phyloP scores from a whole-genome alignment of 1,284 basidiomycete species.

The Cryptococcus deneoformans region DNA sequence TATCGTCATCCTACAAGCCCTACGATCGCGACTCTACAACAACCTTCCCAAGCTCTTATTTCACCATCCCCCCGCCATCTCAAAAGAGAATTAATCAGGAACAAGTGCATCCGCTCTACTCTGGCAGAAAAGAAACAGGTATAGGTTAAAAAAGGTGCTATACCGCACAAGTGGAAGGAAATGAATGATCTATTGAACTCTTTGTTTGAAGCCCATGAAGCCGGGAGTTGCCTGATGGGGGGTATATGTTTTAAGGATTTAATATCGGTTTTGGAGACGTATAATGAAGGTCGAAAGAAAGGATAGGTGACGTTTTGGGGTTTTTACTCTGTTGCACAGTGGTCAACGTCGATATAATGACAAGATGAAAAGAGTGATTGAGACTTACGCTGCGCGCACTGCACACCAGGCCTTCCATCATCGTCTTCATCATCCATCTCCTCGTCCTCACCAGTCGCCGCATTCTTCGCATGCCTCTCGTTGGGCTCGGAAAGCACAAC shows the following conservation, averaged over 20 bases:
- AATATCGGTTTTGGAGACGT: background rate
- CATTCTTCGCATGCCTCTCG: slow-evolving; percentile 62
- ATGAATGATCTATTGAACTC: too few species aligned
- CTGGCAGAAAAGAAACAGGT: too few species aligned
- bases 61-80: background rate
- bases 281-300: background rate
- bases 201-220: too few species aligned
- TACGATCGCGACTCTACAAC: background rate
- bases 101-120: background rate
- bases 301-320: background rate
- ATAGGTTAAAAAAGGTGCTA: too few species aligned
- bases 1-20: background rate
- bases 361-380: background rate
- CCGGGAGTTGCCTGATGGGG: too few species aligned
- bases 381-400: slow-evolving; percentile 53
- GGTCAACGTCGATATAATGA: background rate
- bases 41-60: background rate
- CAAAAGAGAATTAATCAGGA: background rate
- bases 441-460: slow-evolving; percentile 56
- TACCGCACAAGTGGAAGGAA: too few species aligned
- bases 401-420: slow-evolving; percentile 48
- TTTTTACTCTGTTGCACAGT: background rate
- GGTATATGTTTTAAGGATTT: background rate
- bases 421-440: slow-evolving; percentile 70
- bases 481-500: slow-evolving; percentile 81